phyloP scores from a whole-genome alignment of 1,139 yeast genomes.

The Barnettozyma hawaiiensis region DNA sequence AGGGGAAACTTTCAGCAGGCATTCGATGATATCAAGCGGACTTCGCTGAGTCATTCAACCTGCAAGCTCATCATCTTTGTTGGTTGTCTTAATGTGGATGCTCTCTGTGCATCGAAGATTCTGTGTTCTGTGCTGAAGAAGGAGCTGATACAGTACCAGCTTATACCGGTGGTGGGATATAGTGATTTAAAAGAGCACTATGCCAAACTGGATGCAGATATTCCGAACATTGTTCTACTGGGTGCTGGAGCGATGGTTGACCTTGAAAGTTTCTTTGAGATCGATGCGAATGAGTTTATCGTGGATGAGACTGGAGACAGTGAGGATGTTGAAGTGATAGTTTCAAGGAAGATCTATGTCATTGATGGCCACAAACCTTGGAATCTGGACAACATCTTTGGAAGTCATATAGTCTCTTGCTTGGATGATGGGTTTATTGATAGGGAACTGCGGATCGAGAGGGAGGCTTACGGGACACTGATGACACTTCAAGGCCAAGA shows the following conservation, averaged over 20 bases:
- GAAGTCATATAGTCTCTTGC: conserved; percentile 73
- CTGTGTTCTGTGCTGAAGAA: conserved; percentile 65
- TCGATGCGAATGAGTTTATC: conserved; percentile 47
- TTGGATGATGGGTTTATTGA: conserved; percentile 82
- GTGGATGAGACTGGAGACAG: conserved; percentile 11
- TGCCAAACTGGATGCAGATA: conserved; percentile 60
- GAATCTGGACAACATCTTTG: conserved; percentile 90
- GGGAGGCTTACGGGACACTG: conserved; percentile 49
- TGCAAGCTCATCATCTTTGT: conserved; percentile 86
- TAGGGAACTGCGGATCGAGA: conserved; percentile 46
- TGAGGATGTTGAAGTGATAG: conserved; percentile 21
- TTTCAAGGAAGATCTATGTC: conserved; percentile 58
- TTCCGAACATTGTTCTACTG: conserved; percentile 69
- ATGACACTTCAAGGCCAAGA: conserved; percentile 31
- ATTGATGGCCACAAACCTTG: conserved; percentile 95
- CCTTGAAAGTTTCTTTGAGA: conserved; percentile 69
- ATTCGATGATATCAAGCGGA: conserved; percentile 52
- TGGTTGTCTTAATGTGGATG: conserved; percentile 87
- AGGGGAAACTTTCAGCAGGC: conserved; percentile 56
- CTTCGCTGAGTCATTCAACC: conserved; percentile 78
- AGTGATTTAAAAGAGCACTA: conserved; percentile 67
- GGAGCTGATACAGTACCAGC: conserved; percentile 80
- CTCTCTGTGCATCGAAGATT: conserved; percentile 83
- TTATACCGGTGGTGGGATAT: conserved; percentile 94
- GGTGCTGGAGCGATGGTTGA: conserved; percentile 98